phyloP scores from a whole-genome alignment of 352 stramenopile species.

The Phytopythium mirpurense region DNA sequence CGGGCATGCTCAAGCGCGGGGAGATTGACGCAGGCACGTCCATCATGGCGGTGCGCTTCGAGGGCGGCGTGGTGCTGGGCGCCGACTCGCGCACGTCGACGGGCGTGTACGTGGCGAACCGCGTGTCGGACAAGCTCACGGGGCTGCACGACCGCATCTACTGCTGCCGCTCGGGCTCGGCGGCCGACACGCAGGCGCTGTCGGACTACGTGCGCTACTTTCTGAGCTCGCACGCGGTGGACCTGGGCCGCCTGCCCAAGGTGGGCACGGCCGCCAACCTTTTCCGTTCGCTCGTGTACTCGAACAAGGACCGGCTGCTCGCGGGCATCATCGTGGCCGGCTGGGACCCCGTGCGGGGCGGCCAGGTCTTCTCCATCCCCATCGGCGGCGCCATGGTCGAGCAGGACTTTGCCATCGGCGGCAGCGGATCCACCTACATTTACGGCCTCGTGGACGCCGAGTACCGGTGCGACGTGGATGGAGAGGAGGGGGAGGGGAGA shows the following conservation, averaged over 20 bases:
- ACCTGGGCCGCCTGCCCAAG: constrained; percentile 89
- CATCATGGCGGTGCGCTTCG: constrained; percentile 97
- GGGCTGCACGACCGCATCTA: constrained; percentile 96
- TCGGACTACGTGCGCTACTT: constrained; percentile 84
- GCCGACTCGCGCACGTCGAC: constrained; percentile 94
- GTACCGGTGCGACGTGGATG: constrained; percentile 57
- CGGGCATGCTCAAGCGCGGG: constrained; percentile 72
- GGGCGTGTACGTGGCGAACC: constrained; percentile 97
- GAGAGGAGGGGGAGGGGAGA: background rate
- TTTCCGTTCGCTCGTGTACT: constrained; percentile 95
- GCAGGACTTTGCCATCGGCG: constrained; percentile 96
- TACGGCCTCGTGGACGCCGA: constrained; percentile 95
- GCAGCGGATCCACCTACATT: constrained; percentile 97
- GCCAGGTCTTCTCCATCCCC: constrained; percentile 95
- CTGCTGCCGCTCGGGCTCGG: constrained; percentile 95
- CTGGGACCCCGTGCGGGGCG: constrained; percentile 95
- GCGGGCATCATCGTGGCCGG: constrained; percentile 97
- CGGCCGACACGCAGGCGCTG: constrained; percentile 96
- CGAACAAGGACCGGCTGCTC: constrained; percentile 96
- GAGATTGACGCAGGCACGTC: constrained; percentile 96
- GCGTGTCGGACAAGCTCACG: constrained; percentile 98
- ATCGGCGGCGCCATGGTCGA: constrained; percentile 95
- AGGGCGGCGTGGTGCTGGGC: constrained; percentile 95
- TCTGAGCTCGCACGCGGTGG: constrained; percentile 63
- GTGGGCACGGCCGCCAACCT: constrained; percentile 98